Evolutionary conservation across 108 stramenopile genomes (phyloP), one percentile per base, ranked within the genome.

Genomic region (Fistulifera pelliculosa): DNA sequence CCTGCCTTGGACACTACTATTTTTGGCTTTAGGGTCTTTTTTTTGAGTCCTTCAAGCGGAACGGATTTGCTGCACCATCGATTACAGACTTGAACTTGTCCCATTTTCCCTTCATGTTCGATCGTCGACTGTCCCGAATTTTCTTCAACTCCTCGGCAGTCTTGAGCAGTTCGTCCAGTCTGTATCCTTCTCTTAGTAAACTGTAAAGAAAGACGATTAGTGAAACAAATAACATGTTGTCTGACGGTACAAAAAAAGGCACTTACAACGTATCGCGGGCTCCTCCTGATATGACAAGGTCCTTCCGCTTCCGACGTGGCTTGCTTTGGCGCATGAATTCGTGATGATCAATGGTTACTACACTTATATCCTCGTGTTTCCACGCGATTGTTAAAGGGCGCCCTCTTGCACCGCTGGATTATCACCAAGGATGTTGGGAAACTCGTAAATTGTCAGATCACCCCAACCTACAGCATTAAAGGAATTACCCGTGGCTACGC

Each of bases 241-340:
- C 5, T 51, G 2, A 27, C n/a, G 22, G 24, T 51, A 23, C n/a
- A 22, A 6, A 26, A 26, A 27, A 2, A 21, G 31, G 12, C 5
- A 54, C 53, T 54, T 54, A 54, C 53, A 39, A 54, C 10, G 53
- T 54, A 15, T 31, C 28, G 2, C 53, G 53, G 26, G n/a, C 53
- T 2, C 38, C 53, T n/a, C 53, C 38, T 28, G 28, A 4, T n/a
- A 54, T n/a, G 53, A 38, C 38, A 10, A 54, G 19, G 8, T 54
- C 53, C 15, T 19, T 35, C 13, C 53, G 53, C 5, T 6, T 17
- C 2, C 53, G 53, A 19, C 53, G 2, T 10, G 53, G 53, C 3
- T 39, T 35, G 18, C 28, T 54, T 28, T 18, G 53, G 6, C 53
- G 28, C 25, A 38, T 31, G 53, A 39, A 31, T 54, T 54, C 53